These are phyloP conservation scores for Wickerhamomyces pijperi DNA, from an alignment of 805 yeast species.

Conservation along the genomic window DNA sequence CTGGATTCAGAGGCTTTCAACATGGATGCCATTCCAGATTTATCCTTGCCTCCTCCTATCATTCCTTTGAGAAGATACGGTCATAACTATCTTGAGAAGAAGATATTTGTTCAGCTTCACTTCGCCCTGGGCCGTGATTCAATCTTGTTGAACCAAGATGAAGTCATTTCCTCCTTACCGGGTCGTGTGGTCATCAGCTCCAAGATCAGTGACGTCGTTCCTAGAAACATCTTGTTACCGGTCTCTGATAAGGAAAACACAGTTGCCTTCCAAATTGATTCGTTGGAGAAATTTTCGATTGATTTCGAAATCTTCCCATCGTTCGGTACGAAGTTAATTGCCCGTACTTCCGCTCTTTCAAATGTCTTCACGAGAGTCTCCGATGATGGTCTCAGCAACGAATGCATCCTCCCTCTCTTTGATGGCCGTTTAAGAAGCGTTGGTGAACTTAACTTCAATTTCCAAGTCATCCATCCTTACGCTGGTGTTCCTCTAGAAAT, in stretches of 20 bases:
- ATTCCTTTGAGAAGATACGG: slow-evolving; percentile 91
- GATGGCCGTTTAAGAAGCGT: slow-evolving; percentile 73
- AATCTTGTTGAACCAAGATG: slow-evolving; percentile 28
- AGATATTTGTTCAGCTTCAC: slow-evolving; percentile 69
- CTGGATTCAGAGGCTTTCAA: slow-evolving; percentile 23
- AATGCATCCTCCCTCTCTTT: slow-evolving; percentile 55
- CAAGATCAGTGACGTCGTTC: slow-evolving; percentile 67
- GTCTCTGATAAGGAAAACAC: slow-evolving; percentile 42
- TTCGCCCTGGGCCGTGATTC: slow-evolving; percentile 42
- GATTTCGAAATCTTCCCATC: slow-evolving; percentile 90
- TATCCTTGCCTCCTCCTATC: slow-evolving; percentile 91
- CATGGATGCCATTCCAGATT: slow-evolving; percentile 76
- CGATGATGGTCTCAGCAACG: slow-evolving; percentile 27
- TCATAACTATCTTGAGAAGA: slow-evolving; percentile 87
- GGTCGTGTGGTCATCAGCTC: slow-evolving; percentile 81
- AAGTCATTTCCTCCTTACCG: slow-evolving; percentile 38
- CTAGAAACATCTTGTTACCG: slow-evolving; percentile 77
- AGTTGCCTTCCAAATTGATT: slow-evolving; percentile 76
- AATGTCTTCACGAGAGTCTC: slow-evolving; percentile 28
- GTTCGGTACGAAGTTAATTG: slow-evolving; percentile 86
- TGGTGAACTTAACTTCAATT: slow-evolving; percentile 69
- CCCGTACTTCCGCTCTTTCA: slow-evolving; percentile 75
- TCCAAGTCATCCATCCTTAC: slow-evolving; percentile 83
- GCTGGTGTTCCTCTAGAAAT: slow-evolving; percentile 76
- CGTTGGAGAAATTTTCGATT: slow-evolving; percentile 61